Evolutionary conservation across 768 basidiomycete genomes (phyloP), one percentile per base, ranked within the genome.

Genomic region (Auriculariales sp.): DNA sequence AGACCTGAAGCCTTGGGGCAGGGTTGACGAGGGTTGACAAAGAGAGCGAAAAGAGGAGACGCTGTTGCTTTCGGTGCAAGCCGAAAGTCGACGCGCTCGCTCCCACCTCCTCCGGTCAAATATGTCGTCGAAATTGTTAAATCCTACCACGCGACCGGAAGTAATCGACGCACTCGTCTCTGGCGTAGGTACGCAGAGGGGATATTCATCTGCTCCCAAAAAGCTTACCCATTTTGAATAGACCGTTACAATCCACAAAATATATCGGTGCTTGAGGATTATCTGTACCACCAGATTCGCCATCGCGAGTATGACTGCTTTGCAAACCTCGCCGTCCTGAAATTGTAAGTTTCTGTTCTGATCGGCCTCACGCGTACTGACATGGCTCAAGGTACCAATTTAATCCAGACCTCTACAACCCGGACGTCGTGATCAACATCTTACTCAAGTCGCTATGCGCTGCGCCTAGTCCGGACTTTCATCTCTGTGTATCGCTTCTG

Each of bases 191-290:
- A 53, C 55, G 86, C 31, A 46, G 28, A 48, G 46, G 7, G 47
- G 35, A 19, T 36, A 28, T 25, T 12, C 12, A 44, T 33, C 34
- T 19, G 6, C 6, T 48, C 34, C 7, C 25, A 28, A 29, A 52
- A 15, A 33, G 46, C 49, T 24, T 17, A 5, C 7, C 32, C 47
- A 27, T 51, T 51, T 47, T 48, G 22, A 25, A 32, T 51, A 95
- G 94, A 98, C 71, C 83, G 94, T 52, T 98, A 98, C 67, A 98
- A 97, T 68, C 94, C 94, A 35, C 81, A 83, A 48, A 98, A 98
- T 64, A 80, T 94, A 52, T 72, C 79, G 31, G 86, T 92, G 56
- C 80, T 98, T 52, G 94, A 97, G 67, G 94, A 97, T 62, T 97
- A 98, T 68, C 79, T 98, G 52, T 89, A 88, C 64, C 83, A 89